Evolutionary conservation across 164 flowering plant genomes (phyloP).

Genomic region (Nymphaea colorata): DNA sequence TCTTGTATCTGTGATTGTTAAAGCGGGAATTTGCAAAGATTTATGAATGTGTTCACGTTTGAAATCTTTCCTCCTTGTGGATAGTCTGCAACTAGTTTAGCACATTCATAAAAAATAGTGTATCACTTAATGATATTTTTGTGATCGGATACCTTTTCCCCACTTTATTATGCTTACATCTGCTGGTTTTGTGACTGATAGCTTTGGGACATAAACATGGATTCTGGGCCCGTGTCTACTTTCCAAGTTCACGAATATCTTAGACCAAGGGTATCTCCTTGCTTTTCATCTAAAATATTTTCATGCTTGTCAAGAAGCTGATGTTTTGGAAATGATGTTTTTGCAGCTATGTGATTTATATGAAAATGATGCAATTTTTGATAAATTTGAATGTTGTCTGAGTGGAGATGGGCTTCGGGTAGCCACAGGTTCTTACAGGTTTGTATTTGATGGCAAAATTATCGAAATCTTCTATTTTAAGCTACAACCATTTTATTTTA

Average conservation of each 20-base stretch:
- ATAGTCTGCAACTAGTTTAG: too few relatives aligned
- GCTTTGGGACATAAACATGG: conserved; percentile 99
- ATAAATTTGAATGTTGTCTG: conserved; percentile 94
- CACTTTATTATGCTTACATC: too few relatives aligned
- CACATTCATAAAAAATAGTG: too few relatives aligned
- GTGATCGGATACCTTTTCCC: too few relatives aligned
- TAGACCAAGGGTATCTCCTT: conserved; percentile 66
- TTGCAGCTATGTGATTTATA: conserved; percentile 85
- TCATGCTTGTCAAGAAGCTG: neutral
- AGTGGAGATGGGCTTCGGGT: conserved; percentile 91
- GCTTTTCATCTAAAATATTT: neutral
- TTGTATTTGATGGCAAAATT: conserved; percentile 3
- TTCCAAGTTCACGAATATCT: conserved; percentile 94
- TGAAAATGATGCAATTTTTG: conserved; percentile 97
- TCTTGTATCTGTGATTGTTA: too few relatives aligned
- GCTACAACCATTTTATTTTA: neutral
- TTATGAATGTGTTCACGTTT: too few relatives aligned
- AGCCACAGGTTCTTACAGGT: conserved; percentile 98
- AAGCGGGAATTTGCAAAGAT: too few relatives aligned
- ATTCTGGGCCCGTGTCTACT: conserved; percentile 93
- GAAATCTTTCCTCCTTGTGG: too few relatives aligned
- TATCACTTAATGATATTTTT: too few relatives aligned
- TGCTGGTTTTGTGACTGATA: conserved; percentile 11
- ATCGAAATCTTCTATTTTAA: neutral
- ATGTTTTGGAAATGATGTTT: neutral